A percentile compares a stretch with the other conserved stretches of the same genome.
Evolutionary conservation across 1,284 basidiomycete genomes (phyloP).

Genomic region (Rhodotorula sp.): DNA sequence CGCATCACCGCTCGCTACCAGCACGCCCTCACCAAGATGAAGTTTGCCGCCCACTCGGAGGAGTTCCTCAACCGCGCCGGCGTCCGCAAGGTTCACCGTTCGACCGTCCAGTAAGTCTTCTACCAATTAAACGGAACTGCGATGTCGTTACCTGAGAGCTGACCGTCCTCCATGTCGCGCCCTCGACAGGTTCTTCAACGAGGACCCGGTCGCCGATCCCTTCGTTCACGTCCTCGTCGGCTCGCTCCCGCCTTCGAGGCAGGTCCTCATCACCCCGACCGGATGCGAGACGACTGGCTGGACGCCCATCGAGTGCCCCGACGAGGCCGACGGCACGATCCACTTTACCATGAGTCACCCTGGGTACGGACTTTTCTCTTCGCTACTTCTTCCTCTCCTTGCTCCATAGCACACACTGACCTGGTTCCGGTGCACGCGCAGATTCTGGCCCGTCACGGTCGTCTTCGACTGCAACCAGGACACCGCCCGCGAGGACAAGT

Average conservation of each 20-base stretch:
- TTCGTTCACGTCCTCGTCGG: slow-evolving; percentile 34
- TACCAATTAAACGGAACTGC: background rate
- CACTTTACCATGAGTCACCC: slow-evolving; percentile 34
- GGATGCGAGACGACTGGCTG: slow-evolving; percentile 12
- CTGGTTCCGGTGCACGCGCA: background rate
- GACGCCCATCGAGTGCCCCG: slow-evolving; percentile 22
- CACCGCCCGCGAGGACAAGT: slow-evolving; percentile 23
- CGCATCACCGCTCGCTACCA: slow-evolving; percentile 38
- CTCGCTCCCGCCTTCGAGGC: slow-evolving; percentile 21
- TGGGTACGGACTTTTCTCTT: slow-evolving; percentile 10
- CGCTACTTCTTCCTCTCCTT: background rate
- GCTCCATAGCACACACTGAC: too few species aligned
- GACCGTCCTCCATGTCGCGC: too few species aligned
- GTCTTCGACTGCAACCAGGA: slow-evolving; percentile 36
- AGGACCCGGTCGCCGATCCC: slow-evolving; percentile 32
- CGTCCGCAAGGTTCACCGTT: slow-evolving; percentile 33
- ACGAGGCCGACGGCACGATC: slow-evolving; percentile 32
- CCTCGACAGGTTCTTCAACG: slow-evolving; percentile 30
- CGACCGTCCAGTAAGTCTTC: slow-evolving; percentile 27
- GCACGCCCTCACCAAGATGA: slow-evolving; percentile 33
- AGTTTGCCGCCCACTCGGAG: slow-evolving; percentile 31
- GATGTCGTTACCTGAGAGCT: too few species aligned
- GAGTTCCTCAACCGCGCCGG: slow-evolving; percentile 33
- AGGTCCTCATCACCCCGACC: slow-evolving; percentile 12
- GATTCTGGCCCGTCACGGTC: slow-evolving; percentile 38